Evolutionary conservation across 2,329 filamentous ascomycete species (phyloP), one percentile per base, ranked within the genome.

Genomic region (Pleoardoris graminearum): DNA sequence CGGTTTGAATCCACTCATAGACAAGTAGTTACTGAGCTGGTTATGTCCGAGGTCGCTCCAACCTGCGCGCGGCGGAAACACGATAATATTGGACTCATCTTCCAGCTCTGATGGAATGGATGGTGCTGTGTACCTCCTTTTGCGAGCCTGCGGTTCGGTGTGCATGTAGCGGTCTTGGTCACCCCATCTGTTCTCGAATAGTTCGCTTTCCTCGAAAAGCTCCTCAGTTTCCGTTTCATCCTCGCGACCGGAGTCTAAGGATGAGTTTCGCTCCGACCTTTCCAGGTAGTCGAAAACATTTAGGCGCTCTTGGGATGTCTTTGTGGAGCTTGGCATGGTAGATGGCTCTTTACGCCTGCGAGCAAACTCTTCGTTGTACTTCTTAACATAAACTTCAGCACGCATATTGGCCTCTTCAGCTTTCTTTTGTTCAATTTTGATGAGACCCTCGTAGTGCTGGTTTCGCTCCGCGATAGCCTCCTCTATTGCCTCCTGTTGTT

Each of bases 1-100:
- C 29, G 48, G 16, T 22, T 42, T 50, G 38, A 50, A 50, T 2
- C 48, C 48, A 21, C 25, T 35, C 14, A 30, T 43, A 3, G 48
- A 35, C 14, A 50, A 29, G 29, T 50, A 37, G 38, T 50, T 50
- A 16, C 38, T 35, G 7, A 50, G 37, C 21, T 50, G 48, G n/a
- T 44, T 50, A 14, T 30, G 30, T 4, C 48, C 48, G 10, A 44
- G 16, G 5, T 50, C 48, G 19, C 16, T 44, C 39, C 48, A 43
- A 6, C 48, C 48, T 19, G 48, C 48, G 11, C 48, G 39, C 8
- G 48, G 48, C 4, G 48, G 48, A 12, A 50, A 50, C 8, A 50
- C 11, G 17, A 50, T 50, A 1, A 50, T 38, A n/a, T 50, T 50
- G 7, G 39, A 7, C 16, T 50, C 30, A 5, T 41, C 46, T 19